Percentiles rank a stretch among this genome's conserved stretches.
These are phyloP conservation scores for Claviceps pusilla DNA, from an alignment of 2,329 filamentous ascomycete species.

Conservation along the genomic window DNA sequence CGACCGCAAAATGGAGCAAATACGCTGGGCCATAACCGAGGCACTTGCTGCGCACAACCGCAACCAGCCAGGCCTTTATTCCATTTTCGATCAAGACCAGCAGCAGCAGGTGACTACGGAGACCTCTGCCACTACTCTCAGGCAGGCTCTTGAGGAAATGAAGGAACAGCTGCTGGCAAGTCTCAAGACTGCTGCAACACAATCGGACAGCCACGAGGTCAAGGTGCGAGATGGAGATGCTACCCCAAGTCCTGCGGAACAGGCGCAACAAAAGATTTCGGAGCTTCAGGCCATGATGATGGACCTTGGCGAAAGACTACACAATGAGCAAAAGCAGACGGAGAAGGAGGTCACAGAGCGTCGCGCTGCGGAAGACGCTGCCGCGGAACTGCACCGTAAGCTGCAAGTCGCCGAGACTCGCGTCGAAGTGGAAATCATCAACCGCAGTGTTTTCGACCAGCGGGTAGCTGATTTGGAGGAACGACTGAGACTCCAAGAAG, in stretches of 20 bases:
- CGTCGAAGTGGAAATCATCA: conserved; percentile 46
- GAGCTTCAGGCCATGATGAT: conserved; percentile 45
- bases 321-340: conserved; percentile 30
- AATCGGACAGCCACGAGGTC: conserved; percentile 30
- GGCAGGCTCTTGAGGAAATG: conserved; percentile 49
- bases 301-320: conserved; percentile 43
- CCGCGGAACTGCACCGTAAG: conserved; percentile 37
- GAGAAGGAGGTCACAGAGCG: conserved; percentile 35
- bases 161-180: conserved; percentile 30
- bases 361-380: conserved; percentile 36
- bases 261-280: conserved; percentile 36
- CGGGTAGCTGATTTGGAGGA: conserved; percentile 56
- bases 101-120: conserved; percentile 14
- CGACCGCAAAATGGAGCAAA: conserved; percentile 70
- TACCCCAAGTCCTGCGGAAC: conserved; percentile 34
- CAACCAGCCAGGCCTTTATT: conserved; percentile 17
- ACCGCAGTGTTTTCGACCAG: conserved; percentile 41
- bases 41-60: conserved; percentile 48
- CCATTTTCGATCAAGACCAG: conserved; percentile 10
- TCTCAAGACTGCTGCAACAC: conserved; percentile 9
- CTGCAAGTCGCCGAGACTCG: conserved; percentile 43
- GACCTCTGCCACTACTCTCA: conserved; percentile 40
- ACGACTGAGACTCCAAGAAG: conserved; percentile 48
- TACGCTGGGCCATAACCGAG: conserved; percentile 58
- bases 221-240: conserved; percentile 40